A percentile compares a stretch with the other conserved stretches of the same genome.
Conservation (phyloP, 768 basidiomycete species). For the Imleria badia region DNA sequence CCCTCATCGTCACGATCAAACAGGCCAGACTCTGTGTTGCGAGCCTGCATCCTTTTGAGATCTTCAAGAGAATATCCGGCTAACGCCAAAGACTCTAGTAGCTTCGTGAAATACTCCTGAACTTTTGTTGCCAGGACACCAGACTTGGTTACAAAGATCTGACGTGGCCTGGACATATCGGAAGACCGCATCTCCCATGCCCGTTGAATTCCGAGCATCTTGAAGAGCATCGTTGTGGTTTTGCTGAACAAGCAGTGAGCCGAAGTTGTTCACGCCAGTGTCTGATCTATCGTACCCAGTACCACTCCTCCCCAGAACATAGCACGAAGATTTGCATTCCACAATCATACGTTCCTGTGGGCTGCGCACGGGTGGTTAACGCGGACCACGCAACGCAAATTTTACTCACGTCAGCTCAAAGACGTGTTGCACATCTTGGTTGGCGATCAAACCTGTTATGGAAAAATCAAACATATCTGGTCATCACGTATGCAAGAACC, state of each 20-base stretch:
- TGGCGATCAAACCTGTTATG: conserved; percentile 22
- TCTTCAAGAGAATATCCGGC: conserved; percentile 38
- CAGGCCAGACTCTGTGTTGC: conserved; percentile 26
- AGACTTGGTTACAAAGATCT: conserved; percentile 74
- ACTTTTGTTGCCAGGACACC: conserved; percentile 65
- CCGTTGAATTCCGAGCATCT: conserved; percentile 69
- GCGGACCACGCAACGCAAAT: conserved; percentile 12
- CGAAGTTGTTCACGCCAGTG: not conserved
- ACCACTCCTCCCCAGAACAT: conserved; percentile 69
- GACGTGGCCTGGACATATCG: conserved; percentile 50
- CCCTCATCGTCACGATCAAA: conserved; percentile 36
- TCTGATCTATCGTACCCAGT: conserved; percentile 51
- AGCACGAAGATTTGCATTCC: conserved; percentile 58
- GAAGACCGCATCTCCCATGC: conserved; percentile 40
- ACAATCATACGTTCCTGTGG: conserved; percentile 55
- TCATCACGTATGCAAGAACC: not conserved
- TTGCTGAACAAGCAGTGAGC: conserved; percentile 42
- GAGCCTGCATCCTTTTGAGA: conserved; percentile 31
- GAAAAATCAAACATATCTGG: not conserved
- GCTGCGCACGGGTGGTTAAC: conserved; percentile 21
- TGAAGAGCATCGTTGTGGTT: conserved; percentile 76
- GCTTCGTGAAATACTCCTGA: conserved; percentile 59
- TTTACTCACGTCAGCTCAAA: conserved; percentile 26
- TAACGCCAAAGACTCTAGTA: conserved; percentile 44
- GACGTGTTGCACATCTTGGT: conserved; percentile 26